phyloP scores from a whole-genome alignment of 352 stramenopile genomes.

The Phytophthora tubulina region DNA sequence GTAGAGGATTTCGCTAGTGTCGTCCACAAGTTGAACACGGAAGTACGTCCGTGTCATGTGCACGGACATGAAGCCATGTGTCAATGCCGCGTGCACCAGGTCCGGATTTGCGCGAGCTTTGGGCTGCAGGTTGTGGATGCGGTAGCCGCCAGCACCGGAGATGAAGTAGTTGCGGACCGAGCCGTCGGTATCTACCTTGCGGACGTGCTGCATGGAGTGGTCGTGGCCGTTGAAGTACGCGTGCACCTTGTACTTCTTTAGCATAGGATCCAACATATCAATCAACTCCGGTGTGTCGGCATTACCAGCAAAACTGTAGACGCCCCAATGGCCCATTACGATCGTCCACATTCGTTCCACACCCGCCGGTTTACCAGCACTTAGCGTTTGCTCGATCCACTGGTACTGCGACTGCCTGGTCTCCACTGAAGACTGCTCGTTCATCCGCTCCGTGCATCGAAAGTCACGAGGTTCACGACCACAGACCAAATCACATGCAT shows the following conservation, averaged over 20 bases:
- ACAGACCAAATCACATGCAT: constrained; percentile 87
- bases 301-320: constrained; percentile 89
- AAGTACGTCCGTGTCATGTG: constrained; percentile 72
- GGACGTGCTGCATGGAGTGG: constrained; percentile 87
- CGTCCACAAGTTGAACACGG: constrained; percentile 81
- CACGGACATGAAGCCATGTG: constrained; percentile 88
- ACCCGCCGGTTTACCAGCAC: constrained; percentile 61
- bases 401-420: constrained; percentile 76
- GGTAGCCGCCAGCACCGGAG: constrained; percentile 81
- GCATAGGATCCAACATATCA: constrained; percentile 68
- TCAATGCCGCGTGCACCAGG: constrained; percentile 84
- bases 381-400: constrained; percentile 79
- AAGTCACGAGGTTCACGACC: constrained; percentile 80
- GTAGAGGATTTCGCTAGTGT: constrained; percentile 77
- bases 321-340: constrained; percentile 85
- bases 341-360: constrained; percentile 89
- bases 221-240: constrained; percentile 91
- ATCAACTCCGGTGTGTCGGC: constrained; percentile 84
- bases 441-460: constrained; percentile 84
- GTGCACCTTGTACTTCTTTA: constrained; percentile 87
- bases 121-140: constrained; percentile 70
- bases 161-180: constrained; percentile 83
- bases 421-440: constrained; percentile 68
- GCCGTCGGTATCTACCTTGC: constrained; percentile 48
- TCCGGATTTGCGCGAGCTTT: constrained; percentile 74